Evolutionary conservation across 768 basidiomycete genomes (phyloP).

Genomic region (Psilocybe subaeruginosa): DNA sequence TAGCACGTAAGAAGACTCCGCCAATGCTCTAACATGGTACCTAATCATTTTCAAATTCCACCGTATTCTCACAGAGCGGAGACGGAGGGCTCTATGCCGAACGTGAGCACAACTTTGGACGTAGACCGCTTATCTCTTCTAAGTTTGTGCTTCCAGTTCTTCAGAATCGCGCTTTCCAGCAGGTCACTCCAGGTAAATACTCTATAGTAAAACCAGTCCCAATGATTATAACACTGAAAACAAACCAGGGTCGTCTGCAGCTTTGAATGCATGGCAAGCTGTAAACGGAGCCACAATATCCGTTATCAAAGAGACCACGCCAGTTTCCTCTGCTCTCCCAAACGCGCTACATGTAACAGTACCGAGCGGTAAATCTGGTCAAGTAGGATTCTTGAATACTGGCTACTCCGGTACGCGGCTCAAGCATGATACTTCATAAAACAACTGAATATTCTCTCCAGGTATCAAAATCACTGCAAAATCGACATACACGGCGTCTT

Average conservation of each 20-base stretch:
- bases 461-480: slow-evolving; percentile 55
- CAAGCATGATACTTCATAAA: no score
- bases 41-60: no score
- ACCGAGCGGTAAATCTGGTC: slow-evolving; percentile 39
- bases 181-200: slow-evolving; percentile 51
- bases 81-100: slow-evolving; percentile 72
- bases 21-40: no score
- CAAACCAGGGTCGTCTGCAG: slow-evolving; percentile 42
- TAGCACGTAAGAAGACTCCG: background rate
- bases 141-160: slow-evolving; percentile 42
- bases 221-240: no score
- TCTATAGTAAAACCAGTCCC: no score
- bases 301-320: slow-evolving; percentile 52
- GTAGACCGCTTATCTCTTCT: no score
- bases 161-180: slow-evolving; percentile 72
- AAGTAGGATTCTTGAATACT: slow-evolving; percentile 57
- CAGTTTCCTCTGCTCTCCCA: slow-evolving; percentile 62
- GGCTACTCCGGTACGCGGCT: slow-evolving; percentile 53
- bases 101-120: slow-evolving; percentile 31
- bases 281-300: slow-evolving; percentile 44
- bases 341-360: slow-evolving; percentile 61
- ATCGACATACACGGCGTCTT: slow-evolving; percentile 61
- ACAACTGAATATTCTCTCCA: slow-evolving; percentile 18
- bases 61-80: slow-evolving; percentile 49
- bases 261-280: slow-evolving; percentile 55